Conservation (phyloP, 371 early-diverging fungal genomes). For the Lichtheimia ramosa region DNA sequence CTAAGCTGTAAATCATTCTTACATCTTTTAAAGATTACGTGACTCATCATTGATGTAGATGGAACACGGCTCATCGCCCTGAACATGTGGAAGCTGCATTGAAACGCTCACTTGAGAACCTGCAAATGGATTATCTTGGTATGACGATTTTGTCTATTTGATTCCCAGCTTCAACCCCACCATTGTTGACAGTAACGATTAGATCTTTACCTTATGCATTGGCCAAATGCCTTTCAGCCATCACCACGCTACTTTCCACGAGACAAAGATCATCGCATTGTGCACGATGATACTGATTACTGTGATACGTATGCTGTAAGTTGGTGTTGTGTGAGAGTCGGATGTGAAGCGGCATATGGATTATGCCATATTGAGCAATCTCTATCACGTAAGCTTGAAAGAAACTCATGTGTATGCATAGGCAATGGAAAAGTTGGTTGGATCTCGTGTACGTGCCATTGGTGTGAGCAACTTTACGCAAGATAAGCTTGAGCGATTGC, state of each 20-base stretch:
- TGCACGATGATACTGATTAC: slow-evolving; percentile 19
- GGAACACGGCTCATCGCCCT: slow-evolving; percentile 55
- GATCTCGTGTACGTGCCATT: slow-evolving; percentile 60
- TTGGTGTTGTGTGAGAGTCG: neutral
- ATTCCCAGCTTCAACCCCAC: neutral
- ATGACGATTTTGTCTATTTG: neutral
- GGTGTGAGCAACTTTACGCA: slow-evolving; percentile 69
- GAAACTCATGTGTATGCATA: slow-evolving; percentile 3
- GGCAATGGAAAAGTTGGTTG: slow-evolving; percentile 63
- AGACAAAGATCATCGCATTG: slow-evolving; percentile 24
- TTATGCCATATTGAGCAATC: slow-evolving; percentile 1
- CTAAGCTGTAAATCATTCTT: slow-evolving; percentile 64
- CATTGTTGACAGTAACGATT: neutral
- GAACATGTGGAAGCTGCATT: slow-evolving; percentile 47
- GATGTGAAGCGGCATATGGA: neutral
- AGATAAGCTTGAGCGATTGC: slow-evolving; percentile 49
- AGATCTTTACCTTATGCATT: slow-evolving; percentile 68
- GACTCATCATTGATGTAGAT: slow-evolving; percentile 25
- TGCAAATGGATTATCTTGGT: slow-evolving; percentile 62
- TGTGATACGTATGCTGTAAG: slow-evolving; percentile 48
- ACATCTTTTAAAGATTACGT: slow-evolving; percentile 11
- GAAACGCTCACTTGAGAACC: slow-evolving; percentile 47
- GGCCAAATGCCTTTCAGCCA: slow-evolving; percentile 33
- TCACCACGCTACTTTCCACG: slow-evolving; percentile 11
- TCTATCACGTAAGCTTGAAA: neutral